Evolutionary conservation across 306 rosid species (phyloP).

Genomic region (Casuarina glauca): DNA sequence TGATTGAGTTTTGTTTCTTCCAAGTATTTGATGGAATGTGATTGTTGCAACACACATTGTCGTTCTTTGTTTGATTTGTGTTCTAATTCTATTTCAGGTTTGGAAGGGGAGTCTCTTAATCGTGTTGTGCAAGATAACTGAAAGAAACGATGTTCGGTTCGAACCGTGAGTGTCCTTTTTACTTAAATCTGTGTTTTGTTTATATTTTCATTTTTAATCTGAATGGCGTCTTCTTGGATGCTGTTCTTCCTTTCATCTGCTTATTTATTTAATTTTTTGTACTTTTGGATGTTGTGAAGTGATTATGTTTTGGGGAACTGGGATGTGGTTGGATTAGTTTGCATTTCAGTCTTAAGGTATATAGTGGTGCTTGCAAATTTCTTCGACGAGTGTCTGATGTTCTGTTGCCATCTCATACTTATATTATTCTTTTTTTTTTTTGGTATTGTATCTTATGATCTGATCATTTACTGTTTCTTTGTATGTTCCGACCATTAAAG

Average conservation of each 20-base stretch:
- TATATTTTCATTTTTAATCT: background rate
- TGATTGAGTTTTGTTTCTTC: background rate
- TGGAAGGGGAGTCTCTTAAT: background rate
- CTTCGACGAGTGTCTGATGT: no score
- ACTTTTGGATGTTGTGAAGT: background rate
- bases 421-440: no score
- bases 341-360: no score
- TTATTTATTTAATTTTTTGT: background rate
- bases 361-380: no score
- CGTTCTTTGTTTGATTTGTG: background rate
- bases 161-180: slow-evolving; percentile 56
- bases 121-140: slow-evolving; percentile 7
- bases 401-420: no score
- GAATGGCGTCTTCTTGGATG: background rate
- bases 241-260: background rate
- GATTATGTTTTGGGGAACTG: background rate
- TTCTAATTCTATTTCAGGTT: slow-evolving; percentile 2
- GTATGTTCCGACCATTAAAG: no score
- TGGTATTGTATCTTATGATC: no score
- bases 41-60: background rate
- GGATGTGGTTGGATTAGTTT: background rate
- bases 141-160: slow-evolving; percentile 66
- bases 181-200: background rate
- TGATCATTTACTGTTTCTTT: no score
- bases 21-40: background rate